Conservation (phyloP, 225 moss, liverwort and hornwort genomes). For the Lunularia cruciata region DNA sequence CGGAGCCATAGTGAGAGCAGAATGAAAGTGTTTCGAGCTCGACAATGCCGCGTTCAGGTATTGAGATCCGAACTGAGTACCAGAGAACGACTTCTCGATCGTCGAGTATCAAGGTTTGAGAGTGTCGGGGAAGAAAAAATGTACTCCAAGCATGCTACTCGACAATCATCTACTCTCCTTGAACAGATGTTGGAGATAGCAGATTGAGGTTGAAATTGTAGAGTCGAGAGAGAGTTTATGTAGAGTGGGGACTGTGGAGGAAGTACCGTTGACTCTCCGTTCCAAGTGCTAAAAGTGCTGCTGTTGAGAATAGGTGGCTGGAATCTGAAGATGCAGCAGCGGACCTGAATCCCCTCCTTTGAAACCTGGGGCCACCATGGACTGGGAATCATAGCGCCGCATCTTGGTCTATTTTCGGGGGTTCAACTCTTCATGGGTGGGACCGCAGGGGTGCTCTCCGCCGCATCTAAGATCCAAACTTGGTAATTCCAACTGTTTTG, state of each 20-base stretch:
- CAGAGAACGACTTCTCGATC: background rate
- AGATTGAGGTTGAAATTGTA: background rate
- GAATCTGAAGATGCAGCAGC: background rate
- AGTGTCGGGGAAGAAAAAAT: no score
- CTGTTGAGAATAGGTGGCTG: background rate
- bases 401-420: constrained; percentile 9
- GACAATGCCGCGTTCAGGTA: background rate
- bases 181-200: background rate
- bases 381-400: background rate
- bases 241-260: background rate
- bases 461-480: background rate
- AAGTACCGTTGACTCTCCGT: background rate
- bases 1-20: constrained; percentile 8
- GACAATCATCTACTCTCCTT: background rate
- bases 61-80: no score
- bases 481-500: background rate
- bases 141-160: no score
- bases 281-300: background rate
- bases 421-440: background rate
- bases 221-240: background rate
- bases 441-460: background rate
- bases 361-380: background rate
- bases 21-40: background rate
- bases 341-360: background rate
- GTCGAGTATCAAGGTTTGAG: background rate